These are phyloP conservation scores for Geotrichum candidum DNA, from an alignment of 1,139 yeast species.

Conservation along the genomic window DNA sequence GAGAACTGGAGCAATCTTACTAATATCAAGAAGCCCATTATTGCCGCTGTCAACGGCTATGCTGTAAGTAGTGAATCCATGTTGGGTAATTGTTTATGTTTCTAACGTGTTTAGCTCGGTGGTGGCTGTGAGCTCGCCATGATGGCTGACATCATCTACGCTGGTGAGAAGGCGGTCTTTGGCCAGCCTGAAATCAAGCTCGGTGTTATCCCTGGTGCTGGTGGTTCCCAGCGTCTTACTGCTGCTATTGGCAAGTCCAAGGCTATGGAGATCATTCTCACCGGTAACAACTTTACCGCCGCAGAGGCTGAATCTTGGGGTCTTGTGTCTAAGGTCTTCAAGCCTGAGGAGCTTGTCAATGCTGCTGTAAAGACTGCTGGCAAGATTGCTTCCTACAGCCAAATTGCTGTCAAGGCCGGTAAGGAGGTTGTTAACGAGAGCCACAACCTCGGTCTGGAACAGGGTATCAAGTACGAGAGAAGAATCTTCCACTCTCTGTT, in stretches of 20 bases:
- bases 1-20: constrained; percentile 37
- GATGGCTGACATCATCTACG: constrained; percentile 48
- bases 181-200: constrained; percentile 52
- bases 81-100: background rate
- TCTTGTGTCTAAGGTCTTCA: constrained; percentile 41
- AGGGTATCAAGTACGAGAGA: constrained; percentile 43
- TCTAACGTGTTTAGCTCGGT: constrained; percentile 33
- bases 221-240: constrained; percentile 47
- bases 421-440: constrained; percentile 43
- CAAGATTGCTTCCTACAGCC: constrained; percentile 39
- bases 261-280: constrained; percentile 45
- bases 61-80: constrained; percentile 27
- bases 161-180: constrained; percentile 45
- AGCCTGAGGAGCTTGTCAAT: constrained; percentile 39
- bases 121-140: constrained; percentile 53
- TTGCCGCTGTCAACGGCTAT: constrained; percentile 49
- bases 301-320: constrained; percentile 47
- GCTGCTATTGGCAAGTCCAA: constrained; percentile 44
- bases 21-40: constrained; percentile 41
- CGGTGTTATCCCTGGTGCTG: constrained; percentile 51
- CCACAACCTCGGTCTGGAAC: constrained; percentile 35
- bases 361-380: constrained; percentile 44
- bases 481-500: constrained; percentile 42
- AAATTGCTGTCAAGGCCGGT: constrained; percentile 43
- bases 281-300: constrained; percentile 43